Evolutionary conservation across 305 asterid species (phyloP).

Genomic region (Fraxinus nigra): DNA sequence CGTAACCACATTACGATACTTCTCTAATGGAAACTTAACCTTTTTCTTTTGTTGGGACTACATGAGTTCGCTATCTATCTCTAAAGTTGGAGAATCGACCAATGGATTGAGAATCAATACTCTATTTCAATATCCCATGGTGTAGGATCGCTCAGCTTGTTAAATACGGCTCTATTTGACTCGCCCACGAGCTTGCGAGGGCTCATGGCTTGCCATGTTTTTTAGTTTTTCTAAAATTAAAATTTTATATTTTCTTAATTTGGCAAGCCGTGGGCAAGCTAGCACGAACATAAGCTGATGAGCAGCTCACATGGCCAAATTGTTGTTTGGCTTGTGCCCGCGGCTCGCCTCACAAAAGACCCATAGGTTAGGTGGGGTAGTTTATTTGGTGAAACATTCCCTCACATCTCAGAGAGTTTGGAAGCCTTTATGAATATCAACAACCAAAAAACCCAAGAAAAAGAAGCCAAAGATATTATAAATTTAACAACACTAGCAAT

Average conservation of each 20-base stretch:
- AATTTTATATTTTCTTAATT: not conserved
- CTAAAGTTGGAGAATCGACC: not conserved
- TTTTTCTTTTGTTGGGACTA: not conserved
- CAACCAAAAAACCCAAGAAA: not conserved
- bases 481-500: not conserved
- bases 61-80: not conserved
- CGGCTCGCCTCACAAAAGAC: not conserved
- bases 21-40: not conserved
- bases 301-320: not conserved
- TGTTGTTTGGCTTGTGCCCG: not conserved
- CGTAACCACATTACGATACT: not conserved
- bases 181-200: not conserved
- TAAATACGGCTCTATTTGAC: not conserved
- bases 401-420: not conserved
- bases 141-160: not conserved
- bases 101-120: not conserved
- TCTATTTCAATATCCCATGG: not conserved
- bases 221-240: not conserved
- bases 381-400: not conserved
- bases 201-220: not conserved
- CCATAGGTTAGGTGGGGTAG: not conserved
- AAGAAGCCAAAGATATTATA: not conserved
- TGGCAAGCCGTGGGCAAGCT: not conserved
- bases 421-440: not conserved
- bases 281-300: not conserved